Evolutionary conservation across 441 rosid species (phyloP).

Genomic region (Eugenia klotzschiana): DNA sequence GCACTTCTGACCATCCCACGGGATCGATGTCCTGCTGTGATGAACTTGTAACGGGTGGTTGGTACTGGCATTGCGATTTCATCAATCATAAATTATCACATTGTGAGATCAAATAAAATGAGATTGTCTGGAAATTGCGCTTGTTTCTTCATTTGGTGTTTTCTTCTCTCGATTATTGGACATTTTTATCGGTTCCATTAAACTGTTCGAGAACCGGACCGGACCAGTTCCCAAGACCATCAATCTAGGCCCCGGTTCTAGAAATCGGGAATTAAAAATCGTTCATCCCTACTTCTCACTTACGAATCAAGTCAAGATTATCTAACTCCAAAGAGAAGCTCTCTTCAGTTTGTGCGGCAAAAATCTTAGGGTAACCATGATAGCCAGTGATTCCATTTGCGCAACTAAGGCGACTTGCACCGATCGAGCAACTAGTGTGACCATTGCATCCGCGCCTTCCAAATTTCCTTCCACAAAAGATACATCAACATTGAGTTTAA

Average conservation of each 20-base stretch:
- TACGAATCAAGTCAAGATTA: background rate
- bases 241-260: rapidly evolving
- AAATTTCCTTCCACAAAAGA: background rate
- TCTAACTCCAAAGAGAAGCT: background rate
- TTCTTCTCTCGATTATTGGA: no score
- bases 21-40: conserved; percentile 23
- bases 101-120: no score
- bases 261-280: no score
- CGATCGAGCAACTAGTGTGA: background rate
- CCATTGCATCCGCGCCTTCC: rapidly evolving
- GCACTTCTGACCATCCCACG: conserved; percentile 16
- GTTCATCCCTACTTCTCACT: background rate
- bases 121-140: no score
- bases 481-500: background rate
- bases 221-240: no score
- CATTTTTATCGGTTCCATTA: no score
- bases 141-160: no score
- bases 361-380: background rate
- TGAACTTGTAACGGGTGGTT: conserved; percentile 18
- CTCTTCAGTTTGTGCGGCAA: background rate
- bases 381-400: background rate
- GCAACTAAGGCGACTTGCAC: background rate
- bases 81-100: no score
- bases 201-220: no score
- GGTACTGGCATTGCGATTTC: no score